These are phyloP conservation scores for Pterula multifida DNA, from an alignment of 1,284 basidiomycete species.

Conservation along the genomic window DNA sequence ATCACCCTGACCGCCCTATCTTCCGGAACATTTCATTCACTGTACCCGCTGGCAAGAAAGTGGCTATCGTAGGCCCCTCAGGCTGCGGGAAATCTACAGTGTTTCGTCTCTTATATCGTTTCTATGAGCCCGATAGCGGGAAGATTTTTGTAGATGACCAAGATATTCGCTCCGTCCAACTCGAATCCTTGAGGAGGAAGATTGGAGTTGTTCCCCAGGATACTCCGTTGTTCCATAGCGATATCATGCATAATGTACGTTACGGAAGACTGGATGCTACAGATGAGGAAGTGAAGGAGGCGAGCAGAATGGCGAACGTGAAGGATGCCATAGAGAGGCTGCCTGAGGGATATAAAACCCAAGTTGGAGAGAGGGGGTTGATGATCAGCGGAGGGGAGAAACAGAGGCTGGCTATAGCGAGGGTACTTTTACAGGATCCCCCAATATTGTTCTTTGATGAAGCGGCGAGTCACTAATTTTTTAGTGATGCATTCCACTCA, in stretches of 20 bases:
- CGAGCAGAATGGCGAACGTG: slow-evolving; percentile 69
- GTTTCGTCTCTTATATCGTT: slow-evolving; percentile 74
- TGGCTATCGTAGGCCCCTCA: slow-evolving; percentile 75
- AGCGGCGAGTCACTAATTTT: slow-evolving; percentile 43
- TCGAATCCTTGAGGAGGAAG: slow-evolving; percentile 62
- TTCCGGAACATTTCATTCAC: slow-evolving; percentile 75
- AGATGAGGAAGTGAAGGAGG: slow-evolving; percentile 58
- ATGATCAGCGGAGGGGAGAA: slow-evolving; percentile 73
- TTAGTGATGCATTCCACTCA: slow-evolving; percentile 3
- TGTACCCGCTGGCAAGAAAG: slow-evolving; percentile 67
- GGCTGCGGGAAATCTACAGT: slow-evolving; percentile 78
- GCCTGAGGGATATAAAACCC: slow-evolving; percentile 75
- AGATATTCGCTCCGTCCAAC: slow-evolving; percentile 70
- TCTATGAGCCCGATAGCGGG: slow-evolving; percentile 76
- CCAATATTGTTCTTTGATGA: slow-evolving; percentile 78
- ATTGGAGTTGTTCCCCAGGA: slow-evolving; percentile 82
- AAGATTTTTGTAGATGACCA: slow-evolving; percentile 73
- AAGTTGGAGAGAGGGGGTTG: slow-evolving; percentile 77
- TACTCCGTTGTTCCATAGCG: slow-evolving; percentile 72
- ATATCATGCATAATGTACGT: slow-evolving; percentile 66
- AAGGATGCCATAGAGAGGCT: slow-evolving; percentile 69
- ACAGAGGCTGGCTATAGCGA: slow-evolving; percentile 78
- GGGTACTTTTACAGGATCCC: slow-evolving; percentile 79
- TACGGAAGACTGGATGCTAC: slow-evolving; percentile 63
- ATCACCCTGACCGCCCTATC: slow-evolving; percentile 65